These are phyloP conservation scores for Coemansia sp. DNA, from an alignment of 192 early-diverging fungal genomes.

Conservation along the genomic window DNA sequence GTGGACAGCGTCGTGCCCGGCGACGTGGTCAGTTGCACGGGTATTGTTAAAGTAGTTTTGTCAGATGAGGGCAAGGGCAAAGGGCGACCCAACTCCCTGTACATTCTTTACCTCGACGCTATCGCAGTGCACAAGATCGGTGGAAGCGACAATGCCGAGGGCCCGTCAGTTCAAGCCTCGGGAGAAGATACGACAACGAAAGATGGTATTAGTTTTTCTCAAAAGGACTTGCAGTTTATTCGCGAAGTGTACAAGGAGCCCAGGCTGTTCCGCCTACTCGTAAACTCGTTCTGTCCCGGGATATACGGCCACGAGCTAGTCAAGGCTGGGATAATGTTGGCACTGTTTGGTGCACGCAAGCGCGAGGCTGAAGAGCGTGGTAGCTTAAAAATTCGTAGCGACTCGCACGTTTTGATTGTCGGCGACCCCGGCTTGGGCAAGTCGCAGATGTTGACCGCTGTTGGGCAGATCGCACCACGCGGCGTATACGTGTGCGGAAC, in stretches of 20 bases:
- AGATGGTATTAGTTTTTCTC: slow-evolving; percentile 68
- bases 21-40: slow-evolving; percentile 75
- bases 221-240: slow-evolving; percentile 73
- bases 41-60: slow-evolving; percentile 73
- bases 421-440: slow-evolving; percentile 89
- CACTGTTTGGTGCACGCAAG: slow-evolving; percentile 69
- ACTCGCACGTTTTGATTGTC: slow-evolving; percentile 75
- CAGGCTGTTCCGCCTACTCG: slow-evolving; percentile 68
- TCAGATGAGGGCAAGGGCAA: slow-evolving; percentile 62
- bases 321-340: slow-evolving; percentile 79
- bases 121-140: slow-evolving; percentile 66
- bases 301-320: slow-evolving; percentile 86
- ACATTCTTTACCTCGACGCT: slow-evolving; percentile 70
- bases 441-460: slow-evolving; percentile 83
- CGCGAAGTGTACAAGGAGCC: slow-evolving; percentile 60
- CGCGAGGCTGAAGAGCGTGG: slow-evolving; percentile 21
- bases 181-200: slow-evolving; percentile 56
- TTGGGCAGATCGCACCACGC: slow-evolving; percentile 75
- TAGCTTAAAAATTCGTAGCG: slow-evolving; percentile 59
- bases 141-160: slow-evolving; percentile 26
- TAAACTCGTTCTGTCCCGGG: slow-evolving; percentile 77
- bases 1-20: slow-evolving; percentile 81
- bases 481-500: slow-evolving; percentile 82
- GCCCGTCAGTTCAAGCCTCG: not conserved
- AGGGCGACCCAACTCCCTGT: slow-evolving; percentile 59